Conservation (phyloP, 2,329 filamentous ascomycete species). For the Dactylellina haptotyla region DNA sequence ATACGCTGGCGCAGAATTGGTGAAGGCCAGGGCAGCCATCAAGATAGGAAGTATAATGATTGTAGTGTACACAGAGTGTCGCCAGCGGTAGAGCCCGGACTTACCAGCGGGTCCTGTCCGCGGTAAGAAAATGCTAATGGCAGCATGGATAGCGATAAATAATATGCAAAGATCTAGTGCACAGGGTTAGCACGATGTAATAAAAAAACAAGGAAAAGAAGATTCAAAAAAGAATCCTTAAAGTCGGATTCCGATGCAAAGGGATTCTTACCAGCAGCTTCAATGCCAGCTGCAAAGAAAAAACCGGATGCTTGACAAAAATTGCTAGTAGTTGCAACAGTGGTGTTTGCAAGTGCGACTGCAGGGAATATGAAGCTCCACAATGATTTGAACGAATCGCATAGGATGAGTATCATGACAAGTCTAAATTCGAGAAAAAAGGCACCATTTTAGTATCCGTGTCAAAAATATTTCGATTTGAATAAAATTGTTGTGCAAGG, state of each 20-base stretch:
- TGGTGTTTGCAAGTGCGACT: constrained; percentile 68
- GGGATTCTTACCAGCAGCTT: constrained; percentile 68
- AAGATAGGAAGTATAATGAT: constrained; percentile 70
- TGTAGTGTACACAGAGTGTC: constrained; percentile 69
- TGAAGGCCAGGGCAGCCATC: constrained; percentile 72
- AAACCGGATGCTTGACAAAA: constrained; percentile 78
- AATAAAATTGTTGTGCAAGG: no score
- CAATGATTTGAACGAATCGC: constrained; percentile 75
- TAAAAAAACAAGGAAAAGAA: no score
- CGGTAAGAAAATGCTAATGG: constrained; percentile 75
- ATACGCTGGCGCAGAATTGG: constrained; percentile 68
- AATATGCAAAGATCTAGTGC: constrained; percentile 76
- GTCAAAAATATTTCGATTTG: constrained; percentile 54
- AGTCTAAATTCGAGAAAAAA: constrained; percentile 65
- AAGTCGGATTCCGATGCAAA: neutral
- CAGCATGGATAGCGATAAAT: constrained; percentile 77
- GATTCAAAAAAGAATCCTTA: no score
- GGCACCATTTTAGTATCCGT: no score
- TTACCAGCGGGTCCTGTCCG: constrained; percentile 62
- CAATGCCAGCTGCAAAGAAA: constrained; percentile 73
- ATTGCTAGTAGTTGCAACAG: constrained; percentile 65
- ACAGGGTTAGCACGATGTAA: no score
- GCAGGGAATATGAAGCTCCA: constrained; percentile 75
- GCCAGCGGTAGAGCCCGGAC: constrained; percentile 75
- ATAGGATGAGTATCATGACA: constrained; percentile 77